Base-by-base conservation (phyloP, 495 filamentous ascomycete species). In the Barbatosphaeria neglecta region DNA sequence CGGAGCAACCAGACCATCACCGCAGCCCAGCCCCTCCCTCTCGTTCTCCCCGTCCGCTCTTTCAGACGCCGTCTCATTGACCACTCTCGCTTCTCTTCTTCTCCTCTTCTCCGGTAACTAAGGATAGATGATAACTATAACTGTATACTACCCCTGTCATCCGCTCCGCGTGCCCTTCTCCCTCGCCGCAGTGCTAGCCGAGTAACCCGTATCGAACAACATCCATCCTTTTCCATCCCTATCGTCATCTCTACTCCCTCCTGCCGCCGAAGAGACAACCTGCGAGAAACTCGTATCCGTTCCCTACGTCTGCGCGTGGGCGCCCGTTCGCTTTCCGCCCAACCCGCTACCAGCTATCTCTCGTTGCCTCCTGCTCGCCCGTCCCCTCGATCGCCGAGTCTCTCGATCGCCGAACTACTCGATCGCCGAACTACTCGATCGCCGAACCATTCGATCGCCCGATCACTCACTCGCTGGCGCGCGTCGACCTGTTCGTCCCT, bases 1-100 rank as follows among this genome's bases (percentile, higher is more conserved):
- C 50, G 44, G 51, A 61, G 52, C 55, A 61, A 61, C 55, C 50
- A 45, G 35, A 43, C 25, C 35, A 37, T 45, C 44, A 46, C 45
- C 38, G 48, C 25, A 43, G 45, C 44, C 18, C 45, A 24, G 45
- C 38, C 48, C 35, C 33, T 47, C 46, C 46, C 49, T 45, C 31
- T 22, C 43, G 22, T 28, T 37, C 46, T 45, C 41, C 37, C 43
- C 41, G 23, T 45, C 50, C 52, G 43, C 45, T 60, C 50, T 11
- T 35, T 61, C 44, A 54, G 44, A 37, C 44, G 46, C 49, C 39
- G 31, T 35, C 31, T 35, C 31, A 35, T 35, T n/a, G 31, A 35
- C 31, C 31, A 53, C 52, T 48, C 48, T 56, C 57, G 54, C 49
- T 56, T 55, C 43, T n/a, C 35, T 18, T 24, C 41, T 40, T 41